Base-by-base conservation (phyloP, 306 rosid species). In the Oemleria cerasiformis region DNA sequence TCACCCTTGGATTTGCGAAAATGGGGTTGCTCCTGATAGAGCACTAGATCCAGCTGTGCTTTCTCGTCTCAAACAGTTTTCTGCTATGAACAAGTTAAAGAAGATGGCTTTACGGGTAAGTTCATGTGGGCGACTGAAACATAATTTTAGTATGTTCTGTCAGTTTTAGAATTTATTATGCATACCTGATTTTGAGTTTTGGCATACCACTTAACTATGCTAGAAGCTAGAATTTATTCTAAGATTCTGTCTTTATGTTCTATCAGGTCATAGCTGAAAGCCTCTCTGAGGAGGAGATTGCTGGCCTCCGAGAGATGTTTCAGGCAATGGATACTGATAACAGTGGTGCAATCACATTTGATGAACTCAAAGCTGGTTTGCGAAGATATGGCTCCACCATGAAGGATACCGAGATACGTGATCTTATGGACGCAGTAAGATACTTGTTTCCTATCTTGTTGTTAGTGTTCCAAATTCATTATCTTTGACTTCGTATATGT, bases 11-110 rank as follows among this genome's bases (percentile, higher is more conserved):
- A 88, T 95, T 84, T 85, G 99, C 45, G 93, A 95, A 88, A 89
- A 95, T 80, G 99, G 99, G 75, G 99, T 92, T 85, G 99, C 99
- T 79, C 99, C 99, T 65, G 99, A 95, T 81, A 88, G 93, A 77
- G 84, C 99, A 65, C 78, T 95, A 40, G 99, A 95, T 81, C 90
- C 99, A 63, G 99, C 99, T 63, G 99, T 95, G 64, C 90, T 95
- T 79, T 95, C 97, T 77, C 99, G 99, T 81, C 97, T 95, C 81
- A 95, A 95, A 84, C 90, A 83, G 80, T 95, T 95, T 80, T 95
- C 99, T 84, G 99, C 96, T 34, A 95, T 95, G 99, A 95, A 95
- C 74, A 95, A 95, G 84, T 84, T 95, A 65, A 95, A 95, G 96
- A 95, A 95, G 85, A 91, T 95, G 99, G 99, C 99, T 57, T 76